phyloP scores from a whole-genome alignment of 169 alveolate species.

The Amoebophrya sp. region DNA sequence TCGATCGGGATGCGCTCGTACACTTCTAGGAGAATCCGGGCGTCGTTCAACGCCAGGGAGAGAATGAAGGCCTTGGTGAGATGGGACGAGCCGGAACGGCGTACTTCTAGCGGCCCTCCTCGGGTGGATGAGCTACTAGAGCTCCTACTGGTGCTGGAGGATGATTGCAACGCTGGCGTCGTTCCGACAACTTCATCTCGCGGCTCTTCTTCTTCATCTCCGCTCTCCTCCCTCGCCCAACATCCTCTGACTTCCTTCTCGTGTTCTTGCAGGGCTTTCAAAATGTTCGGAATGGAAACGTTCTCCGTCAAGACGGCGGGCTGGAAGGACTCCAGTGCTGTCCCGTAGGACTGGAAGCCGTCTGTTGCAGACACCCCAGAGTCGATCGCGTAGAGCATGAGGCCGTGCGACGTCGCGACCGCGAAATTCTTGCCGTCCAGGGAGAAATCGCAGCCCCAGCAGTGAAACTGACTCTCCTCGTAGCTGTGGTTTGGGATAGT shows the following conservation, averaged over 20 bases:
- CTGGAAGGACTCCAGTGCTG: neutral
- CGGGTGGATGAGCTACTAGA: too few relatives aligned
- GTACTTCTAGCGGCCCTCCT: too few relatives aligned
- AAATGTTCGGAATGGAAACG: constrained; percentile 42
- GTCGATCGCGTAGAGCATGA: neutral
- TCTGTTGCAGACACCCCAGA: neutral
- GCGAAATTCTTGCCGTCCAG: neutral
- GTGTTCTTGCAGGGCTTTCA: neutral
- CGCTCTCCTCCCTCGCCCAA: too few relatives aligned
- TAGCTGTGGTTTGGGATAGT: neutral
- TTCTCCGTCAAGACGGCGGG: constrained; percentile 41
- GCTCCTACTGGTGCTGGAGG: too few relatives aligned
- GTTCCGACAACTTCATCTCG: too few relatives aligned
- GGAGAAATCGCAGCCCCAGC: neutral
- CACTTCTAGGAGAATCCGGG: constrained; percentile 32
- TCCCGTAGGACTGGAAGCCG: neutral
- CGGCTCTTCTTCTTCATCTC: too few relatives aligned
- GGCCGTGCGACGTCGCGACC: neutral
- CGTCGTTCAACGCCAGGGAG: constrained; percentile 54
- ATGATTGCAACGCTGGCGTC: too few relatives aligned
- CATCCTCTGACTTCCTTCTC: too few relatives aligned
- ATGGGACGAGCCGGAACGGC: neutral
- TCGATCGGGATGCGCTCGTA: constrained; percentile 49
- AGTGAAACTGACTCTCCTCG: neutral
- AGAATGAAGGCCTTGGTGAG: constrained; percentile 50